These are phyloP conservation scores for Syzygium syzygioides DNA, from an alignment of 441 rosid species.

Conservation along the genomic window DNA sequence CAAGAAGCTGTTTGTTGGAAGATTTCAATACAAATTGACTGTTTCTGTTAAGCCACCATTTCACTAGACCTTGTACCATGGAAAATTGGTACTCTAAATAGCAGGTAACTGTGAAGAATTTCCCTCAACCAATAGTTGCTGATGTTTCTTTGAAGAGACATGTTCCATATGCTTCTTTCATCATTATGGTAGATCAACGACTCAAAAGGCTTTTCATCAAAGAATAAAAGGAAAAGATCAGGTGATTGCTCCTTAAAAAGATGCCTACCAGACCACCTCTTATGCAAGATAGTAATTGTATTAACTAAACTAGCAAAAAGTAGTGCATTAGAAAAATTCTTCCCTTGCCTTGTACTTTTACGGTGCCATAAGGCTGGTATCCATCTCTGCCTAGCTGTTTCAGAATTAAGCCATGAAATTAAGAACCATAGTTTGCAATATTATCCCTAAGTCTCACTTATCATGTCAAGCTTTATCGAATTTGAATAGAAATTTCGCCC, in stretches of 20 bases:
- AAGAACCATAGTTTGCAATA: not conserved
- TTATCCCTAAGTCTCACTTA: not conserved
- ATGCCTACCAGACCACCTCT: not conserved
- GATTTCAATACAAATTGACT: not conserved
- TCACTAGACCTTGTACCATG: not conserved
- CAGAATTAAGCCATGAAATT: not conserved
- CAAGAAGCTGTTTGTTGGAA: not conserved
- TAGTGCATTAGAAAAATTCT: not conserved
- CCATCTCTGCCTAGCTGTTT: not conserved
- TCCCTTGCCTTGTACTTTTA: not conserved
- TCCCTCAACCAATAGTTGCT: not conserved
- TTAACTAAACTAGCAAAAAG: not conserved
- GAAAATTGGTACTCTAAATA: not conserved
- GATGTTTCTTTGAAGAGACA: not conserved
- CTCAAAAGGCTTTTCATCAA: not conserved
- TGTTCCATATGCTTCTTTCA: not conserved
- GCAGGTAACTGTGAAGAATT: not conserved
- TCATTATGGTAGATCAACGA: not conserved
- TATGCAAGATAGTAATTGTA: not conserved
- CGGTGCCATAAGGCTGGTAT: not conserved
- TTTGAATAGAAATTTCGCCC: not conserved
- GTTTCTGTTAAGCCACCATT: not conserved
- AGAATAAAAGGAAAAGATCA: not conserved
- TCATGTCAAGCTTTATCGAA: not conserved
- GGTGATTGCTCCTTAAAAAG: not conserved